A percentile compares a stretch with the other conserved stretches of the same genome.
These are phyloP conservation scores for Xylaria digitata DNA, from an alignment of 2,329 filamentous ascomycete genomes.

Conservation along the genomic window DNA sequence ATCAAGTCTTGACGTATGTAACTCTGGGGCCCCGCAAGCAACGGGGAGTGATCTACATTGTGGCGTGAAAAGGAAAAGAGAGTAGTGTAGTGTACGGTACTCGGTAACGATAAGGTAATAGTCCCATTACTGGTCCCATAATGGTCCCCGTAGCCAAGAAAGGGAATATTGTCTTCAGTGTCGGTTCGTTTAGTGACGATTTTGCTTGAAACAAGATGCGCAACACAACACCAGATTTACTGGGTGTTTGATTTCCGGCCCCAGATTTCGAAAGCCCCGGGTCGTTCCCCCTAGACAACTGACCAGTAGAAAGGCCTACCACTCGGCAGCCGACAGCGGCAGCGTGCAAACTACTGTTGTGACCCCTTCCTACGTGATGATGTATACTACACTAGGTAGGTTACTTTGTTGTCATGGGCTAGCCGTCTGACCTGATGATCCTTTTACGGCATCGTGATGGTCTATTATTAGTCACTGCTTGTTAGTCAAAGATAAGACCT, in stretches of 20 bases:
- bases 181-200: constrained; percentile 7
- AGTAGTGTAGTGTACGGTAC: not conserved
- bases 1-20: constrained; percentile 15
- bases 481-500: constrained; percentile 12
- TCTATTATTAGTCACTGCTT: constrained; percentile 35
- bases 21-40: constrained; percentile 32
- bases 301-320: constrained; percentile 16
- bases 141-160: constrained; percentile 20
- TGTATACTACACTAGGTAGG: constrained; percentile 3
- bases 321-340: constrained; percentile 25
- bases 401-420: not conserved
- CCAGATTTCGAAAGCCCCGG: constrained; percentile 34
- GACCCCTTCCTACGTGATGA: constrained; percentile 16
- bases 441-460: constrained; percentile 18
- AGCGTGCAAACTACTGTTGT: constrained; percentile 27
- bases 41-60: constrained; percentile 27
- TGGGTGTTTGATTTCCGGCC: constrained; percentile 22
- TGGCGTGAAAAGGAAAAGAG: constrained; percentile 9
- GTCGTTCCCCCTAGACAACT: constrained; percentile 5
- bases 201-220: constrained; percentile 18
- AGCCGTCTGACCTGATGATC: constrained; percentile 22
- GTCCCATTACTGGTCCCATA: constrained; percentile 10
- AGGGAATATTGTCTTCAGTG: constrained; percentile 14
- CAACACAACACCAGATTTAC: constrained; percentile 7
- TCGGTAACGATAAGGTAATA: constrained; percentile 10